Evolutionary conservation across 73 alveolate species (phyloP).

Genomic region (Tetrahymena elliotti): DNA sequence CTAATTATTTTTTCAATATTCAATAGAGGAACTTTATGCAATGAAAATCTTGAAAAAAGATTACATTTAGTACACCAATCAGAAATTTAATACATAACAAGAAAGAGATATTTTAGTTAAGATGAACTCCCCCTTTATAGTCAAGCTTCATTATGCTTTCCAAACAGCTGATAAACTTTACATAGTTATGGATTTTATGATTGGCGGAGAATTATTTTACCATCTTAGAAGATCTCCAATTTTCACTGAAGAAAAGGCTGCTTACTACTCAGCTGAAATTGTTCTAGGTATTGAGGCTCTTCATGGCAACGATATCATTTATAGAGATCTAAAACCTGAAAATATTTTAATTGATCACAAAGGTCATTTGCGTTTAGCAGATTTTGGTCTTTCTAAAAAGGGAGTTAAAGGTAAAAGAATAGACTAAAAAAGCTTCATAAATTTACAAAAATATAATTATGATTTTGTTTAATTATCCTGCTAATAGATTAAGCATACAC

Average conservation of each 20-base stretch:
- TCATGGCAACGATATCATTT: conserved; percentile 61
- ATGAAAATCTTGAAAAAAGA: conserved; percentile 23
- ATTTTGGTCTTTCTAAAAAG: conserved; percentile 57
- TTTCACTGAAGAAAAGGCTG: conserved; percentile 63
- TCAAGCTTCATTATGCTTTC: conserved; percentile 82
- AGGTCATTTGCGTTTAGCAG: conserved; percentile 56
- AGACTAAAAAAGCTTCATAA: neutral
- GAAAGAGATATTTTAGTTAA: conserved; percentile 68
- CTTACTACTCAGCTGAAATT: conserved; percentile 76
- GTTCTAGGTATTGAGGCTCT: conserved; percentile 64
- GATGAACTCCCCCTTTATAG: conserved; percentile 71
- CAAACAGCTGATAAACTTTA: conserved; percentile 73
- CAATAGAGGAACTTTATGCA: conserved; percentile 9
- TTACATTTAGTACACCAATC: neutral
- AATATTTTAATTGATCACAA: conserved; percentile 52
- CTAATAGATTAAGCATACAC: neutral
- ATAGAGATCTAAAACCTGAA: conserved; percentile 74
- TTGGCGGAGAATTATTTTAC: conserved; percentile 70
- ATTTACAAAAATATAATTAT: neutral
- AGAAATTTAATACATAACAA: conserved; percentile 2
- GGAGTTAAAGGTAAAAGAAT: neutral
- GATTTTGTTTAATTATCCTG: neutral
- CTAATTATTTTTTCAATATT: neutral
- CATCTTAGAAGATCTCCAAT: conserved; percentile 53
- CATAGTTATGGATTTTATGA: conserved; percentile 83